phyloP scores from a whole-genome alignment of 2,329 filamentous ascomycete species.

The Fusarium praegraminearum region DNA sequence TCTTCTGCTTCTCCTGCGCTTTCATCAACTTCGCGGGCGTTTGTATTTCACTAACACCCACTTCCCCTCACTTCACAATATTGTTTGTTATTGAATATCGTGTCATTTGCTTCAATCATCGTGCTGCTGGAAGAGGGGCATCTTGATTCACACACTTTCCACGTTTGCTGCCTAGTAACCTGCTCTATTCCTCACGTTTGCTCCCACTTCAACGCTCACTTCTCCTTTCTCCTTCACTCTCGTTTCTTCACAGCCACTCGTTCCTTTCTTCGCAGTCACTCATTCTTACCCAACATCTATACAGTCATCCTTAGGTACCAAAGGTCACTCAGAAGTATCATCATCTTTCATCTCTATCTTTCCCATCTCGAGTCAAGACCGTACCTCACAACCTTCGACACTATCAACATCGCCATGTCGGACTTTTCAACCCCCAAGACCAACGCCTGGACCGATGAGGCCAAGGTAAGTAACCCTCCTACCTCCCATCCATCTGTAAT shows the following conservation, averaged over 20 bases:
- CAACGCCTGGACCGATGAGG: conserved; percentile 55
- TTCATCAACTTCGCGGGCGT: background rate
- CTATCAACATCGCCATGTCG: conserved; percentile 42
- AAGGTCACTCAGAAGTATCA: background rate
- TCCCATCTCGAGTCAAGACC: background rate
- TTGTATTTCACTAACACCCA: background rate
- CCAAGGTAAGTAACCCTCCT: conserved; percentile 50
- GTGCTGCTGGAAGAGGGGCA: background rate
- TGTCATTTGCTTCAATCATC: background rate
- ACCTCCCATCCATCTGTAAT: background rate
- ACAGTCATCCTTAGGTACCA: too few relatives aligned
- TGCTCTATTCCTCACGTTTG: background rate
- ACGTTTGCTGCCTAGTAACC: background rate
- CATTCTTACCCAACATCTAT: background rate
- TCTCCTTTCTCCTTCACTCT: background rate
- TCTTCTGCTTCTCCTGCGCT: background rate
- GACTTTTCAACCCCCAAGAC: conserved; percentile 30
- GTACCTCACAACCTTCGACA: background rate
- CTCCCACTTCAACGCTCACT: background rate
- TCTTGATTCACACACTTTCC: background rate
- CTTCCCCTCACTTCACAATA: background rate
- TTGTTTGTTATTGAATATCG: background rate
- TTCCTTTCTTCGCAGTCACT: background rate
- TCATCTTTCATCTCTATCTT: background rate
- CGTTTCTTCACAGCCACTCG: background rate